Percentiles rank a stretch among this genome's conserved stretches.
Conservation (phyloP, 768 basidiomycete species). For the Mycena epipterygia region DNA sequence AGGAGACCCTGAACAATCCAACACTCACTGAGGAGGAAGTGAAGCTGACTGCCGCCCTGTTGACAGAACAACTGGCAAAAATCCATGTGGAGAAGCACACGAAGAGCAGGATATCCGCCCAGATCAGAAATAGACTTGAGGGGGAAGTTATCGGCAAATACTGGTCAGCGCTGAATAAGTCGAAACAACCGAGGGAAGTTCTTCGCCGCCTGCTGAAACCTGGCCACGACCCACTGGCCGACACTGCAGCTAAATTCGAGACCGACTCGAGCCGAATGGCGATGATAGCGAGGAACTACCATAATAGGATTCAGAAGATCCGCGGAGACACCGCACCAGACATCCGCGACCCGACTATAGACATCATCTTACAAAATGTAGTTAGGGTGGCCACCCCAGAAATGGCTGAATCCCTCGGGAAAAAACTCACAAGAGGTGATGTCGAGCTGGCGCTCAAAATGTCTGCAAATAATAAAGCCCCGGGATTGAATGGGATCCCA, state of each 20-base stretch:
- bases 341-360: neutral
- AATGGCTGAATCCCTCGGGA: neutral
- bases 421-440: neutral
- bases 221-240: neutral
- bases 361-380: neutral
- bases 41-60: neutral
- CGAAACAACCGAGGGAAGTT: neutral
- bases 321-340: neutral
- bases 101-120: neutral
- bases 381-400: neutral
- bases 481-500: slow-evolving; percentile 30
- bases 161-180: slow-evolving; percentile 6
- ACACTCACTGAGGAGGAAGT: neutral
- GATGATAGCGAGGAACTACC: slow-evolving; percentile 3
- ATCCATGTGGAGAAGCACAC: neutral
- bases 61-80: slow-evolving; percentile 4
- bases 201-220: slow-evolving; percentile 5
- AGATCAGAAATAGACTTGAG: slow-evolving; percentile 3
- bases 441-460: slow-evolving; percentile 1
- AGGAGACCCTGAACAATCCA: neutral
- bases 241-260: neutral
- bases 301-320: slow-evolving; percentile 4
- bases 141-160: slow-evolving; percentile 13
- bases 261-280: slow-evolving; percentile 1
- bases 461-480: slow-evolving; percentile 15